These are phyloP conservation scores for Trypanosoma theileri DNA, from an alignment of 208 protist genomes.

Conservation along the genomic window DNA sequence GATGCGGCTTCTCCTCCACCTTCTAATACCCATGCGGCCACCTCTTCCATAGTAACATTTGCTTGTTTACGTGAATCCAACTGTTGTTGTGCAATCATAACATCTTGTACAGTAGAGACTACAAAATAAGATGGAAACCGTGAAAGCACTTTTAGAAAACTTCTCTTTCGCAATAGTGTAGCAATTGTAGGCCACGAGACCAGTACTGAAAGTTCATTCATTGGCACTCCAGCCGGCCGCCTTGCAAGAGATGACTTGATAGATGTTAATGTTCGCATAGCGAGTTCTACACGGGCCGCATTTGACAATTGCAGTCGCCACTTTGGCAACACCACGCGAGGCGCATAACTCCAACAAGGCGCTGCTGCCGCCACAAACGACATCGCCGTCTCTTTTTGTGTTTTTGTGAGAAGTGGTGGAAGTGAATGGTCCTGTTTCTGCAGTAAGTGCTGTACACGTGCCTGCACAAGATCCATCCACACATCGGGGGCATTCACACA, in stretches of 20 bases:
- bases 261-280: conserved; percentile 12
- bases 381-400: background rate
- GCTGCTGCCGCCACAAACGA: conserved; percentile 10
- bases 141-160: conserved; percentile 18
- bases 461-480: conserved; percentile 12
- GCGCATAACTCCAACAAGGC: conserved; percentile 17
- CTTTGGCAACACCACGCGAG: background rate
- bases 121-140: conserved; percentile 23
- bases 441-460: conserved; percentile 12
- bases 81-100: conserved; percentile 15
- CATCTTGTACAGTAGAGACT: conserved; percentile 10
- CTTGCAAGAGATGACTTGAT: conserved; percentile 10
- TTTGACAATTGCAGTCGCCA: conserved; percentile 26
- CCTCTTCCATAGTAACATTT: conserved; percentile 10
- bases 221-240: conserved; percentile 15
- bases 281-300: background rate
- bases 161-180: conserved; percentile 11
- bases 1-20: background rate
- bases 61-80: background rate
- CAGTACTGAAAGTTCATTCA: conserved; percentile 21
- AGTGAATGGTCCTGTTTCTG: background rate
- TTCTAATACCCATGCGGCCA: conserved; percentile 11
- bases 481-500: background rate
- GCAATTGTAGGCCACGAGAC: conserved; percentile 20
- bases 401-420: conserved; percentile 5